A percentile compares a stretch with the other conserved stretches of the same genome.
These are phyloP conservation scores for Saccharomycopsis fodiens DNA, from an alignment of 805 yeast species.

Conservation along the genomic window DNA sequence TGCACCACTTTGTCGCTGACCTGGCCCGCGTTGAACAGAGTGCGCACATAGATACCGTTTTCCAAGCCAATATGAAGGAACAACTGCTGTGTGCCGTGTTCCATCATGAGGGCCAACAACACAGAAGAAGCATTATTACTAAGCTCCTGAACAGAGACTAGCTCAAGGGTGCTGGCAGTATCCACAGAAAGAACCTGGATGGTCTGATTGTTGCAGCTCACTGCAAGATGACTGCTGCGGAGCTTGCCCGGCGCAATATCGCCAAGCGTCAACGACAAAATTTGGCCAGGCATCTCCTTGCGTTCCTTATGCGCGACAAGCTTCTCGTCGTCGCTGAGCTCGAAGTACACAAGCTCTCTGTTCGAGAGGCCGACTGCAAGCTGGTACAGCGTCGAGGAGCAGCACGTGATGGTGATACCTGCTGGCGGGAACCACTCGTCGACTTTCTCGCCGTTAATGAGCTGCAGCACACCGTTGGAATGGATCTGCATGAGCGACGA, in stretches of 20 bases:
- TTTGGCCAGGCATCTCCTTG: constrained; percentile 43
- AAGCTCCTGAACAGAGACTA: constrained; percentile 57
- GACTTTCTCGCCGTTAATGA: constrained; percentile 30
- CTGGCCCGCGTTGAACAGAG: constrained; percentile 60
- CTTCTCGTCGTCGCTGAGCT: constrained; percentile 53
- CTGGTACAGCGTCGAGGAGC: constrained; percentile 60
- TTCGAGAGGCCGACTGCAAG: constrained; percentile 65
- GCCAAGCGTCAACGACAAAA: constrained; percentile 41
- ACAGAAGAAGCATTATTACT: constrained; percentile 39
- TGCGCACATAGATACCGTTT: constrained; percentile 74
- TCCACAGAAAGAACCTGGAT: constrained; percentile 60
- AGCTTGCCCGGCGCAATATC: constrained; percentile 40
- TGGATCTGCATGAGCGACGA: constrained; percentile 66
- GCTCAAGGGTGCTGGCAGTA: constrained; percentile 50
- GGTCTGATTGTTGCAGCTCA: constrained; percentile 66
- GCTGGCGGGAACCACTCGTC: constrained; percentile 80
- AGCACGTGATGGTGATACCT: constrained; percentile 54
- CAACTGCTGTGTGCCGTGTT: constrained; percentile 21
- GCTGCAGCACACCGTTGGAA: constrained; percentile 58
- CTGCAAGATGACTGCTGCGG: constrained; percentile 51
- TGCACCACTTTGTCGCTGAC: constrained; percentile 57
- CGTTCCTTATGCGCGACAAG: constrained; percentile 65
- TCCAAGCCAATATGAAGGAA: constrained; percentile 70
- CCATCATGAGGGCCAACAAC: constrained; percentile 29
- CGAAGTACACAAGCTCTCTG: constrained; percentile 75